Base-by-base conservation (phyloP, 768 basidiomycete genomes). In the Mycena galericulata region DNA sequence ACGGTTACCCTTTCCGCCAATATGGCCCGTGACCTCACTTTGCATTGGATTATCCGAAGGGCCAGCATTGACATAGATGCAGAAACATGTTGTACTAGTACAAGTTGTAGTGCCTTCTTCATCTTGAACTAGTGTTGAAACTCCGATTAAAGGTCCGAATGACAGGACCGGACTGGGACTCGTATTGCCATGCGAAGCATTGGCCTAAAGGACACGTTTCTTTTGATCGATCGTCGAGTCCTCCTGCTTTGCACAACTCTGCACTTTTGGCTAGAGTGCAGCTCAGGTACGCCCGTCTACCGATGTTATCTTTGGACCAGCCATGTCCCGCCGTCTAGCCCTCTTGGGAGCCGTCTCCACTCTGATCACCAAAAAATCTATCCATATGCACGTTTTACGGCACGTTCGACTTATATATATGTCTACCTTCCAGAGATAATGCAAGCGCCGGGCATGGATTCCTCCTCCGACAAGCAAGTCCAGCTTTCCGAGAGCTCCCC, bases 391-490 rank as follows among this genome's bases (percentile, higher is more conserved):
- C 15, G 34, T 41, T 65, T 65, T 67, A 67, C 65, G 64, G 63
- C 56, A 67, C 61, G 10, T 34, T 57, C 54, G 41, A 65, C 67
- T 36, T 49, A 32, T 62, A 68, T 68, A 67, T 38, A 62, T 40
- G 30, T 56, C 54, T 53, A 38, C 20, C 29, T 63, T 27, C 10
- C 22, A 62, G 40, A 50, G 51, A 32, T 62, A 49, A 26, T 29
- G 30, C 17, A 22, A 3, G 36, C 24, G 22, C 51, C 60, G 20
- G 46, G 36, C 41, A 69, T 69, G 68, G 68, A 69, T 55, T 63
- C 68, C 62, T 64, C 65, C 18, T 68, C 62, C 54, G 55, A 67
- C 69, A 46, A 72, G 29, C 66, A 64, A 49, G 45, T 34, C 17
- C 56, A 49, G 24, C 43, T 65, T 15, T 40, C 65, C 49, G 68